A percentile compares a stretch with the other conserved stretches of the same genome.
phyloP scores from a whole-genome alignment of 1,284 basidiomycete genomes.

The Boletellus dicymbophilus region DNA sequence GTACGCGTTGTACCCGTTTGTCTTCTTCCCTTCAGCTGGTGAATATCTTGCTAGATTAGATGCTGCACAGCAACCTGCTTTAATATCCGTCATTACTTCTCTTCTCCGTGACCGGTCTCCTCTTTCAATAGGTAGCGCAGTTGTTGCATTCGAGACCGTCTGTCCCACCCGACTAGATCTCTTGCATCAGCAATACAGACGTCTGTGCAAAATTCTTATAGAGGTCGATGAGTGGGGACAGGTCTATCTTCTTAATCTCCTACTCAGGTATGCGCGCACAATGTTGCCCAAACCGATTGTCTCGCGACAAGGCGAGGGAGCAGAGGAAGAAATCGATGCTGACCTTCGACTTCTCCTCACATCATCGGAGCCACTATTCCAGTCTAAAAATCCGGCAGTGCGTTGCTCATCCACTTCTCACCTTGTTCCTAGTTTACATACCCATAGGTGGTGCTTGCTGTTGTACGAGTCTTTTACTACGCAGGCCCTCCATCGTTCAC shows the following conservation, averaged over 20 bases:
- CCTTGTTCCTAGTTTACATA: not conserved
- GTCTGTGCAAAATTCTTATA: conserved; percentile 80
- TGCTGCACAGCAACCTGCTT: conserved; percentile 64
- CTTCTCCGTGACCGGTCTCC: conserved; percentile 86
- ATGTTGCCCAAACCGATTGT: conserved; percentile 78
- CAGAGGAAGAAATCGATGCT: conserved; percentile 57
- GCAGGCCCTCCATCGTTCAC: conserved; percentile 61
- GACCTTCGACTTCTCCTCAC: conserved; percentile 81
- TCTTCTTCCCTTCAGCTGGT: not conserved
- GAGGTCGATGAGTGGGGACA: conserved; percentile 99
- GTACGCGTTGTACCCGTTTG: conserved; percentile 44
- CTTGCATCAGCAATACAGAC: conserved; percentile 87
- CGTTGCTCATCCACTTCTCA: conserved; percentile 20
- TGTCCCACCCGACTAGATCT: conserved; percentile 86
- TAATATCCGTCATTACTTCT: conserved; percentile 75
- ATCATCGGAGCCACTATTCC: conserved; percentile 74
- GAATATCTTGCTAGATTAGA: conserved; percentile 64
- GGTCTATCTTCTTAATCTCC: conserved; percentile 75
- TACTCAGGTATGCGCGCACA: conserved; percentile 80
- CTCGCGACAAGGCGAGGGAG: conserved; percentile 30
- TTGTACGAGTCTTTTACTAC: conserved; percentile 74
- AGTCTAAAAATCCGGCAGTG: conserved; percentile 86
- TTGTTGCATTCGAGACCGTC: conserved; percentile 82
- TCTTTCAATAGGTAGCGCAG: conserved; percentile 84
- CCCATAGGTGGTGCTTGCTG: conserved; percentile 77